phyloP scores from a whole-genome alignment of 2,329 filamentous ascomycete species.

The Cadophora sp. region DNA sequence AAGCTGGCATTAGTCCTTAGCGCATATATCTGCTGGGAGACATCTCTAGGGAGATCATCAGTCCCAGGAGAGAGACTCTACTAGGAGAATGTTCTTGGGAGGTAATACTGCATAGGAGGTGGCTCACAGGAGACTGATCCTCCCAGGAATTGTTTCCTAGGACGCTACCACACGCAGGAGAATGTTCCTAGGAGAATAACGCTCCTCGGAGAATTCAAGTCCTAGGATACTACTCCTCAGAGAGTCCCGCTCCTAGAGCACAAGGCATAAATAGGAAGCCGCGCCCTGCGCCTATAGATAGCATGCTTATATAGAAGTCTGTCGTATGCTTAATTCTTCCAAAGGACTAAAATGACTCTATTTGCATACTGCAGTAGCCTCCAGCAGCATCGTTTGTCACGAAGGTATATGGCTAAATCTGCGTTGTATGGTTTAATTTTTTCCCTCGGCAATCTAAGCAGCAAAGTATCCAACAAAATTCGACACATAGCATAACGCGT shows the following conservation, averaged over 20 bases:
- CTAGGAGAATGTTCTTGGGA: conserved; percentile 8
- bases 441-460: background rate
- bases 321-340: background rate
- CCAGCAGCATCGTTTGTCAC: too few species aligned
- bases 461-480: background rate
- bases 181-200: background rate
- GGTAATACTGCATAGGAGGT: background rate
- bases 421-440: background rate
- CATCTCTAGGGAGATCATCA: conserved; percentile 5
- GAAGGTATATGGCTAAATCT: background rate
- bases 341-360: background rate
- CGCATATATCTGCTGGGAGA: conserved; percentile 10
- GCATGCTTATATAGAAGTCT: background rate
- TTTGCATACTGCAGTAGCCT: background rate
- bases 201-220: background rate
- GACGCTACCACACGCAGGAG: background rate
- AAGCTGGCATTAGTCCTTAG: background rate
- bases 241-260: background rate
- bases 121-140: background rate
- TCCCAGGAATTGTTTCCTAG: background rate
- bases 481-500: background rate
- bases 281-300: background rate
- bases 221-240: background rate
- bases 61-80: background rate
- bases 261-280: too few species aligned